Conservation (phyloP, 2,329 filamentous ascomycete species). For the Talaromyces sp. region DNA sequence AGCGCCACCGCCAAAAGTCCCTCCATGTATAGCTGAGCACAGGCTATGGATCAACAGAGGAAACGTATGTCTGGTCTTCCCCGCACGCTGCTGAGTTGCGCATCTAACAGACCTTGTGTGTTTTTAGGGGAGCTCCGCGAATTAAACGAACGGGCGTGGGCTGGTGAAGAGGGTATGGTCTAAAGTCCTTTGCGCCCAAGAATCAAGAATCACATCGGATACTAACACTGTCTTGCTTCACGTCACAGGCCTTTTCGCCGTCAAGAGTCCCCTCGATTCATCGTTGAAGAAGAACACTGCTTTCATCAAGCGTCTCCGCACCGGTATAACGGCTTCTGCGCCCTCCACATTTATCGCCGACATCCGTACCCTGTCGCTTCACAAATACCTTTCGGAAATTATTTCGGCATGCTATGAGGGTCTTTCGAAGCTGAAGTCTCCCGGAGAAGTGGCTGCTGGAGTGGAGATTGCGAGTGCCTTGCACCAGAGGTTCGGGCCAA, state of each 20-base stretch:
- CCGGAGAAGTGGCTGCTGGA: slow-evolving; percentile 84
- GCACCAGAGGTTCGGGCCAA: slow-evolving; percentile 87
- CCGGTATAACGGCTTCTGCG: slow-evolving; percentile 74
- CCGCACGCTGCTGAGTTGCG: neutral
- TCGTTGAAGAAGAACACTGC: slow-evolving; percentile 97
- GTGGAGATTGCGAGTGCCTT: slow-evolving; percentile 93
- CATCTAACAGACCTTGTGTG: neutral
- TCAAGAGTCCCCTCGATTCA: slow-evolving; percentile 79
- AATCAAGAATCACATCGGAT: slow-evolving; percentile 17
- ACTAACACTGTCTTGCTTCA: slow-evolving; percentile 6
- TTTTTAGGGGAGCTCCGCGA: slow-evolving; percentile 76
- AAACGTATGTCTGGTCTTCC: slow-evolving; percentile 39
- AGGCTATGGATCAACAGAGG: slow-evolving; percentile 43
- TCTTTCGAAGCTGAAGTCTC: slow-evolving; percentile 82
- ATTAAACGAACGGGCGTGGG: slow-evolving; percentile 82
- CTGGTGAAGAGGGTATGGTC: slow-evolving; percentile 71
- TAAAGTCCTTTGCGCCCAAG: neutral
- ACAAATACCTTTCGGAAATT: slow-evolving; percentile 96
- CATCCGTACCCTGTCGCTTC: slow-evolving; percentile 81
- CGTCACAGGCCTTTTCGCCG: slow-evolving; percentile 65
- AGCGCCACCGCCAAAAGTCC: slow-evolving; percentile 1
- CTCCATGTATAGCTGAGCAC: slow-evolving; percentile 17
- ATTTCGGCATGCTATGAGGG: slow-evolving; percentile 95
- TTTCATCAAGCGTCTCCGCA: slow-evolving; percentile 93
- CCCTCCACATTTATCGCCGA: slow-evolving; percentile 83